A percentile compares a stretch with the other conserved stretches of the same genome.
Evolutionary conservation across 1,284 basidiomycete genomes (phyloP).

Genomic region (Vanrija humicola): DNA sequence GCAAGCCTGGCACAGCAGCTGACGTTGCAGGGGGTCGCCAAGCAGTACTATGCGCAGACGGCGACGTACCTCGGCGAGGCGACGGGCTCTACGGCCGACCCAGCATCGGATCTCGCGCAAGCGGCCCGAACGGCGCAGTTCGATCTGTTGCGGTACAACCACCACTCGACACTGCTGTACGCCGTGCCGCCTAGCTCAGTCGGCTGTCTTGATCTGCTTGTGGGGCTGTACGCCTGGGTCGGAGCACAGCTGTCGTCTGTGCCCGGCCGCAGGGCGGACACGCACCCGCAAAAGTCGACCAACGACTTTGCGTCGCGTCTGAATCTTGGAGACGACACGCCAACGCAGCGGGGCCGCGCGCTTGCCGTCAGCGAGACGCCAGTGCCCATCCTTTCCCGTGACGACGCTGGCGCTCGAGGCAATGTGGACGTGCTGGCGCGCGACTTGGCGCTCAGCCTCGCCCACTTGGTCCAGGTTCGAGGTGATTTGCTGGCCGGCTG

Average conservation of each 20-base stretch:
- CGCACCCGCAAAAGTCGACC: constrained; percentile 6
- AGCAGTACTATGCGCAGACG: constrained; percentile 44
- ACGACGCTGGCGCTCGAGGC: constrained; percentile 11
- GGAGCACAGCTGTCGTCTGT: constrained; percentile 31
- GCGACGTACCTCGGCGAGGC: constrained; percentile 28
- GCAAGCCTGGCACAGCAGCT: not conserved
- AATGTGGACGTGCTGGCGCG: constrained; percentile 23
- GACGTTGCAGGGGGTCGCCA: constrained; percentile 31
- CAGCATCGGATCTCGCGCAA: constrained; percentile 34
- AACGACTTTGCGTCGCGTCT: not conserved
- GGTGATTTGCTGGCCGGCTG: constrained; percentile 34
- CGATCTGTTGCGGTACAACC: constrained; percentile 41
- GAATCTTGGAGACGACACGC: constrained; percentile 9
- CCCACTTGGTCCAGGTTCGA: constrained; percentile 30
- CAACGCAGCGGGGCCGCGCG: constrained; percentile 16
- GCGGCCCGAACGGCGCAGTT: constrained; percentile 39
- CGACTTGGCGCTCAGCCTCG: constrained; percentile 27
- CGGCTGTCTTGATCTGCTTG: constrained; percentile 42
- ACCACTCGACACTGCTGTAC: constrained; percentile 46
- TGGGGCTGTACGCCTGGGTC: constrained; percentile 45
- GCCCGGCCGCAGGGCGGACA: constrained; percentile 11
- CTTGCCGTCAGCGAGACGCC: constrained; percentile 18
- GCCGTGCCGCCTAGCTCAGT: constrained; percentile 45
- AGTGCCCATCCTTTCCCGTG: constrained; percentile 18
- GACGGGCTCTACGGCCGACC: not conserved